phyloP scores from a whole-genome alignment of 2,329 filamentous ascomycete genomes.

The Botrytis porri region DNA sequence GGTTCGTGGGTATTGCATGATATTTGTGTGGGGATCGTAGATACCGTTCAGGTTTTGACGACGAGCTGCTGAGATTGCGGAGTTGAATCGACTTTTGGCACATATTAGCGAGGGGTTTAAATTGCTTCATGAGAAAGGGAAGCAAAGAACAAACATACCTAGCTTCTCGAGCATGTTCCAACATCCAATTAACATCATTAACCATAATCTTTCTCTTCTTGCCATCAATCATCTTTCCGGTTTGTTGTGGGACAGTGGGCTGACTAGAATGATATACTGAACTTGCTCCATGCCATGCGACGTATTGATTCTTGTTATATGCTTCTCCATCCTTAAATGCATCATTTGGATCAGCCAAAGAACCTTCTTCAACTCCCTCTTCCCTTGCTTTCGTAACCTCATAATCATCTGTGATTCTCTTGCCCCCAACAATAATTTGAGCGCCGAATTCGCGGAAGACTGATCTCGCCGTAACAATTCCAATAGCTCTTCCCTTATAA shows the following conservation, averaged over 20 bases:
- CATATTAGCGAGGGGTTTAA: background rate
- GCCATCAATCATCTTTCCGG: constrained; percentile 68
- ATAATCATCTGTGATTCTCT: constrained; percentile 85
- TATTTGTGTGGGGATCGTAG: constrained; percentile 93
- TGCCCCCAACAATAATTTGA: constrained; percentile 88
- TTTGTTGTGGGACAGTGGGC: constrained; percentile 71
- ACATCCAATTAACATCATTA: constrained; percentile 93
- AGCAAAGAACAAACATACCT: constrained; percentile 55
- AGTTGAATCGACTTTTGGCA: constrained; percentile 73
- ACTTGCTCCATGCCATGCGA: constrained; percentile 96
- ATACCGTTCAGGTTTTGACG: constrained; percentile 65
- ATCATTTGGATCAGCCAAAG: constrained; percentile 88
- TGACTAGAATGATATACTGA: constrained; percentile 86
- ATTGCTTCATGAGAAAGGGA: constrained; percentile 19
- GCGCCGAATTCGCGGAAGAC: constrained; percentile 97
- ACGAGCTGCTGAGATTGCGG: constrained; percentile 65
- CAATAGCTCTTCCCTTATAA: constrained; percentile 96
- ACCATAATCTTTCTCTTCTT: constrained; percentile 86
- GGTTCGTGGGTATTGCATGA: constrained; percentile 79
- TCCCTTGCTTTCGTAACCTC: constrained; percentile 71
- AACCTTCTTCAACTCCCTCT: constrained; percentile 79
- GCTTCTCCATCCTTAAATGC: constrained; percentile 71
- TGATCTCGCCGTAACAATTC: constrained; percentile 91
- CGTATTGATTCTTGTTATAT: constrained; percentile 99
- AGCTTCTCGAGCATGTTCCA: constrained; percentile 88